Conservation (phyloP, 2,329 filamentous ascomycete species). For the Corynespora cassiicola region DNA sequence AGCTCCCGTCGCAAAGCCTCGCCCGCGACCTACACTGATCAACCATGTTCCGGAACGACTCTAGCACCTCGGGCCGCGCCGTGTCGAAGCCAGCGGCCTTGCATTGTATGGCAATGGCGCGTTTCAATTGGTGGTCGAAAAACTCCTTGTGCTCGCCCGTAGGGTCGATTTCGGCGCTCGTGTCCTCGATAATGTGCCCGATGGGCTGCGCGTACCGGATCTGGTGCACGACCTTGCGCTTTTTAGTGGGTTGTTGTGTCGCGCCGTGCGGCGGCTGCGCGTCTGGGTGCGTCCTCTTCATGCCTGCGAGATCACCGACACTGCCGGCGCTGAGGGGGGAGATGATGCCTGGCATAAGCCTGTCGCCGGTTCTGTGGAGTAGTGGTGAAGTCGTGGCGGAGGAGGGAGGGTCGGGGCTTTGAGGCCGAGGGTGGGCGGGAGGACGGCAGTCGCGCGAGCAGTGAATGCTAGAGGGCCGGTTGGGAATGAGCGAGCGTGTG, state of each 20-base stretch:
- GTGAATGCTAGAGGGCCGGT: slow-evolving; percentile 10
- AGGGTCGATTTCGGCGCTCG: slow-evolving; percentile 39
- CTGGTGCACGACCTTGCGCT: slow-evolving; percentile 40
- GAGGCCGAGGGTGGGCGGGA: slow-evolving; percentile 10
- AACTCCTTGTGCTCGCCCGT: slow-evolving; percentile 56
- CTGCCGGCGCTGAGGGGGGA: slow-evolving; percentile 36
- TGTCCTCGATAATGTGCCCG: slow-evolving; percentile 37
- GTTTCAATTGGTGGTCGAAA: slow-evolving; percentile 61
- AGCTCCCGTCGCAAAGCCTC: slow-evolving; percentile 1
- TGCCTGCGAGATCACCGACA: slow-evolving; percentile 37
- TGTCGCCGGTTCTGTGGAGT: slow-evolving; percentile 8
- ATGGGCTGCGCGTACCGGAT: slow-evolving; percentile 44
- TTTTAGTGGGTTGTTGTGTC: too few relatives aligned
- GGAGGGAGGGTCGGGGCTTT: slow-evolving; percentile 7
- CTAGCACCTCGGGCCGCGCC: slow-evolving; percentile 62
- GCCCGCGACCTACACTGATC: slow-evolving; percentile 62
- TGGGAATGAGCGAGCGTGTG: too few relatives aligned
- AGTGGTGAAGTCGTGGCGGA: slow-evolving; percentile 8
- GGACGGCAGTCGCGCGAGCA: slow-evolving; percentile 16
- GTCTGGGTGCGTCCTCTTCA: slow-evolving; percentile 40
- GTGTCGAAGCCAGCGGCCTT: slow-evolving; percentile 61
- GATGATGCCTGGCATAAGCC: slow-evolving; percentile 43
- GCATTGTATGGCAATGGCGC: slow-evolving; percentile 61
- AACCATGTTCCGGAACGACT: slow-evolving; percentile 60
- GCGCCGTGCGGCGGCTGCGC: slow-evolving; percentile 23